A percentile compares a stretch with the other conserved stretches of the same genome.
Conservation (phyloP, 306 rosid genomes). For the Acacia acuminata region DNA sequence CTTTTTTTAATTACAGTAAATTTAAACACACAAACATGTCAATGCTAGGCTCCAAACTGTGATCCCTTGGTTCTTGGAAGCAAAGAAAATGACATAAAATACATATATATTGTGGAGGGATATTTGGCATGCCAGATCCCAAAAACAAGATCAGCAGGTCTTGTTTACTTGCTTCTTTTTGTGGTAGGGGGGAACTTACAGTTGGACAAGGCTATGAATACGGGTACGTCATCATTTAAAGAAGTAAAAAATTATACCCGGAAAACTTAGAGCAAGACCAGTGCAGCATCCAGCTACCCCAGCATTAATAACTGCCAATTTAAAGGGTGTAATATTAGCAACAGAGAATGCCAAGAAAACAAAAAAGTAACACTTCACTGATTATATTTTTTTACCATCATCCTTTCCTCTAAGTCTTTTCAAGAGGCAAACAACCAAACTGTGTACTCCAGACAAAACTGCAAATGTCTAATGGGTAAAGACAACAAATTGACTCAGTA, state of each 20-base stretch:
- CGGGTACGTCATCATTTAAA: neutral
- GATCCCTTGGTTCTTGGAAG: neutral
- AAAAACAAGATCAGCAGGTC: neutral
- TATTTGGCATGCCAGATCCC: neutral
- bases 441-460: conserved; percentile 93
- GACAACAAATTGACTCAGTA: neutral
- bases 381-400: conserved; percentile 45
- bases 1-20: too few species aligned
- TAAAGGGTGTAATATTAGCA: conserved; percentile 20
- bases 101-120: neutral
- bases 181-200: neutral
- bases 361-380: conserved; percentile 4
- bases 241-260: conserved; percentile 49
- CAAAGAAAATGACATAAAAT: conserved; percentile 18
- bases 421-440: conserved; percentile 75
- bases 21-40: too few species aligned
- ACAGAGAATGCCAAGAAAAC: neutral
- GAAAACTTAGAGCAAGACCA: conserved; percentile 94
- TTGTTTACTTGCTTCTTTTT: neutral
- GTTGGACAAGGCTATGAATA: conserved; percentile 3
- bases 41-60: too few species aligned
- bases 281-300: conserved; percentile 99
- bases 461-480: conserved; percentile 74
- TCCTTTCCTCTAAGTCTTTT: conserved; percentile 75
- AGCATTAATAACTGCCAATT: conserved; percentile 78